Percentiles rank a stretch among this genome's conserved stretches.
These are phyloP conservation scores for Hypoxylon sp. DNA, from an alignment of 2,329 filamentous ascomycete genomes.

Conservation along the genomic window DNA sequence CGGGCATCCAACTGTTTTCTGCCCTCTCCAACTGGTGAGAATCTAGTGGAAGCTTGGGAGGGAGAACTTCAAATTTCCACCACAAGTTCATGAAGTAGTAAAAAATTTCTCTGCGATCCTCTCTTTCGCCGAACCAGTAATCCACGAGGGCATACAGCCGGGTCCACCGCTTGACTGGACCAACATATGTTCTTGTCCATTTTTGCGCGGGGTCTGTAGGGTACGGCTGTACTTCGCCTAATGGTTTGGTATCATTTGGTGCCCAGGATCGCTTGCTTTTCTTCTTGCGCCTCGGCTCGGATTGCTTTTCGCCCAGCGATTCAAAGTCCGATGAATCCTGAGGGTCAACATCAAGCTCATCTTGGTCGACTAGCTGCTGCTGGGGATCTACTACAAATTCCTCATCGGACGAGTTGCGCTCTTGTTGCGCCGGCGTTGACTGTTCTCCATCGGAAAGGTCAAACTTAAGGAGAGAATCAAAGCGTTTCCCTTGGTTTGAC, in stretches of 20 bases:
- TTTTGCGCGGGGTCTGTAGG: conserved; percentile 53
- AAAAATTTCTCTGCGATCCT: conserved; percentile 45
- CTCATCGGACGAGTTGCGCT: conserved; percentile 47
- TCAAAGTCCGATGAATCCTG: conserved; percentile 34
- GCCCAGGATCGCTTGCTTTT: conserved; percentile 43
- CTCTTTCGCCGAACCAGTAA: conserved; percentile 53
- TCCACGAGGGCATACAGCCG: conserved; percentile 50
- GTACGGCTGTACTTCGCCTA: conserved; percentile 51
- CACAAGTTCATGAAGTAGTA: conserved; percentile 50
- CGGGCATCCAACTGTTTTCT: conserved; percentile 50
- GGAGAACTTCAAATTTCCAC: conserved; percentile 51
- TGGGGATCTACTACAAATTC: conserved; percentile 47
- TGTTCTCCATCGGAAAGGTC: conserved; percentile 49
- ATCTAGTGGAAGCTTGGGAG: conserved; percentile 49
- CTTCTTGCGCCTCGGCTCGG: conserved; percentile 25
- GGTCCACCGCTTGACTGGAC: conserved; percentile 54
- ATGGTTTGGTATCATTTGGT: conserved; percentile 29
- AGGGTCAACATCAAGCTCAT: conserved; percentile 35
- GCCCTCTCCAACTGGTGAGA: conserved; percentile 44
- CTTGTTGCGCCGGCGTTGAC: conserved; percentile 14
- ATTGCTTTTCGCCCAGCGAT: conserved; percentile 22
- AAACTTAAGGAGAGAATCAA: conserved; percentile 38
- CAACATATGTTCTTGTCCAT: conserved; percentile 55
- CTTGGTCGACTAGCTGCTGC: conserved; percentile 27
- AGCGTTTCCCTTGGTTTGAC: conserved; percentile 51